Conservation (phyloP, 345 rosid genomes). For the Aurinia saxatilis region DNA sequence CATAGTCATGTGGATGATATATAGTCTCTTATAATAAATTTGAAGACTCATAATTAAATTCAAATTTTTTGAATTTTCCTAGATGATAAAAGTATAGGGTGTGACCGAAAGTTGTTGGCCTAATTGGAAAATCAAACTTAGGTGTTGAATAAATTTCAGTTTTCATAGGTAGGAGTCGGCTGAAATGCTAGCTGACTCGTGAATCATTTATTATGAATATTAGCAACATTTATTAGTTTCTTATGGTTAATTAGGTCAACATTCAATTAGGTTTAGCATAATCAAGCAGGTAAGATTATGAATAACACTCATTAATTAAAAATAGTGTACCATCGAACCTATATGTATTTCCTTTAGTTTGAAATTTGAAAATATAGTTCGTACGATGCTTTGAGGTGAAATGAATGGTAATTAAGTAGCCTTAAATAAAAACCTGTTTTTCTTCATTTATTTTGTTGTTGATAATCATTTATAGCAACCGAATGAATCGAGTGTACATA, state of each 20-base stretch:
- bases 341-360: not conserved
- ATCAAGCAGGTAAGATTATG: constrained; percentile 1
- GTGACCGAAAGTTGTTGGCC: constrained; percentile 22
- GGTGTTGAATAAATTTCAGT: not conserved
- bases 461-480: not conserved
- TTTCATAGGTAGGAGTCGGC: not conserved
- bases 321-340: not conserved
- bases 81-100: constrained; percentile 1
- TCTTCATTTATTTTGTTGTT: not conserved
- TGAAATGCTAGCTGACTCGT: constrained; percentile 16
- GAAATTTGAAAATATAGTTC: not conserved
- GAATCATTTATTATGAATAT: not conserved
- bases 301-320: not conserved
- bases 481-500: not conserved
- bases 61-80: not conserved
- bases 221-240: not conserved
- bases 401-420: constrained; percentile 14
- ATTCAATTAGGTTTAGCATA: not conserved
- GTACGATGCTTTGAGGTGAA: not conserved
- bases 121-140: constrained; percentile 5
- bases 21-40: not conserved
- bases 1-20: not conserved
- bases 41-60: not conserved
- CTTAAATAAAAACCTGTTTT: not conserved
- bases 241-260: constrained; percentile 6